Base-by-base conservation (phyloP, 139 green algal genomes). In the Mychonastes homosphaera region DNA sequence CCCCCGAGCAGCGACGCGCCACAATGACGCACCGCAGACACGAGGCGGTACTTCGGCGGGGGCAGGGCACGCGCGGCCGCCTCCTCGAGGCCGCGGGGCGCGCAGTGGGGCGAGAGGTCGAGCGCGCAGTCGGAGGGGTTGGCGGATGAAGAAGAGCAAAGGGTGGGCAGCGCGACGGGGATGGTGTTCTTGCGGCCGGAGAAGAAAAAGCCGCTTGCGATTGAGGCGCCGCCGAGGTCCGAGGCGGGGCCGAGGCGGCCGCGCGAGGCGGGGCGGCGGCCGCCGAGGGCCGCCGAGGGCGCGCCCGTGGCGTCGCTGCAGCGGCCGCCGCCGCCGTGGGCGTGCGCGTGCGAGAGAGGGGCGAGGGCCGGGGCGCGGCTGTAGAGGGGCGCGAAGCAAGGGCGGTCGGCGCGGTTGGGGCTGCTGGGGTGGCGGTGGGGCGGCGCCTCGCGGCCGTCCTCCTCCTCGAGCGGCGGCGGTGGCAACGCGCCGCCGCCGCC, bases 21-120 rank as follows among this genome's bases (percentile, higher is more conserved):
- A n/a, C n/a, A n/a, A n/a, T n/a, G n/a, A n/a, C n/a, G n/a, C n/a
- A n/a, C n/a, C n/a, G n/a, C n/a, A n/a, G n/a, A n/a, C 8, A 80
- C 51, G 18, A 85, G 63, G 19, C 70, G 30, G 65, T 86, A 89
- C 41, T 62, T 3, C 12, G 75, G 75, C 51, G n/a, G 21, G 35
- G 7, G 19, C 3, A 6, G 23, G 13, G 30, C 53, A 4, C 35
- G 46, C 7, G 18, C 52, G 12, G 55, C 45, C 2, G 43, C n/a
- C 15, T 40, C 46, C 32, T 62, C 18, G 26, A 79, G 61, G 15
- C 63, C 72, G 9, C 33, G 18, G 13, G 56, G 63, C 41, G 71
- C 87, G 72, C 78, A 79, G 69, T 74, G 86, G 4, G 67, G 67
- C 21, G 33, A 8, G 30, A 88, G 30, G 65, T 89, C 79, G 8